A percentile compares a stretch with the other conserved stretches of the same genome.
Conservation (phyloP, 805 yeast species). For the Starmerella floricola region DNA sequence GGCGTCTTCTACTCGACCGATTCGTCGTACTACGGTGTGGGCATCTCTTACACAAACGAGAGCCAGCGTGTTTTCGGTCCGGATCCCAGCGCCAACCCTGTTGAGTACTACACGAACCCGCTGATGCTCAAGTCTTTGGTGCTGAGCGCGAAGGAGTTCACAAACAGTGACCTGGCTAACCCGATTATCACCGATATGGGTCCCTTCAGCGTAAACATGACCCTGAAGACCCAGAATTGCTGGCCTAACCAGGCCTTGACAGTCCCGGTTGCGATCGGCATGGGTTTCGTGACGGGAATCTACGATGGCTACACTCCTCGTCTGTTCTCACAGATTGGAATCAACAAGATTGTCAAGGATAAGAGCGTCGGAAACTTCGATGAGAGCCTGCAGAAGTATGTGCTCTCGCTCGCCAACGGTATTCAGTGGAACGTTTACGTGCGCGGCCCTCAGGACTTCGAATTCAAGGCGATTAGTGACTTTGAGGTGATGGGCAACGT, state of each 20-base stretch:
- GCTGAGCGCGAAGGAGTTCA: conserved; percentile 42
- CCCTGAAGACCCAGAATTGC: conserved; percentile 26
- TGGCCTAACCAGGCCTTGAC: conserved; percentile 21
- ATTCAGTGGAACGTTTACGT: conserved; percentile 44
- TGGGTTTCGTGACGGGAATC: conserved; percentile 64
- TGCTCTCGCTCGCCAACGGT: conserved; percentile 32
- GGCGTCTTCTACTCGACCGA: conserved; percentile 43
- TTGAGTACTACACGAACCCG: conserved; percentile 45
- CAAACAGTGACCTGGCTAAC: conserved; percentile 24
- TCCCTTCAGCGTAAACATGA: conserved; percentile 40
- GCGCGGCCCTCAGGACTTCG: conserved; percentile 31
- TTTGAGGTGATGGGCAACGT: conserved; percentile 30
- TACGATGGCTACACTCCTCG: conserved; percentile 37
- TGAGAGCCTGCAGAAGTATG: conserved; percentile 31
- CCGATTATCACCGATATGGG: conserved; percentile 35
- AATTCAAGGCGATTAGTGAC: conserved; percentile 29
- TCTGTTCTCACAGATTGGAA: conserved; percentile 38
- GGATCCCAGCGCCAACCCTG: conserved; percentile 32
- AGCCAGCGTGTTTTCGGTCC: conserved; percentile 38
- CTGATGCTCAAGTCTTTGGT: conserved; percentile 42
- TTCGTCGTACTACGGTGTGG: conserved; percentile 42
- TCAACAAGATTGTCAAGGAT: conserved; percentile 29
- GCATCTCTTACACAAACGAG: conserved; percentile 44
- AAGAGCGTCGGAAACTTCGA: conserved; percentile 23
- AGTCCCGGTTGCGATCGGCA: conserved; percentile 64